Evolutionary conservation across 2,329 filamentous ascomycete genomes (phyloP).

Genomic region (Sporothrix protearum): DNA sequence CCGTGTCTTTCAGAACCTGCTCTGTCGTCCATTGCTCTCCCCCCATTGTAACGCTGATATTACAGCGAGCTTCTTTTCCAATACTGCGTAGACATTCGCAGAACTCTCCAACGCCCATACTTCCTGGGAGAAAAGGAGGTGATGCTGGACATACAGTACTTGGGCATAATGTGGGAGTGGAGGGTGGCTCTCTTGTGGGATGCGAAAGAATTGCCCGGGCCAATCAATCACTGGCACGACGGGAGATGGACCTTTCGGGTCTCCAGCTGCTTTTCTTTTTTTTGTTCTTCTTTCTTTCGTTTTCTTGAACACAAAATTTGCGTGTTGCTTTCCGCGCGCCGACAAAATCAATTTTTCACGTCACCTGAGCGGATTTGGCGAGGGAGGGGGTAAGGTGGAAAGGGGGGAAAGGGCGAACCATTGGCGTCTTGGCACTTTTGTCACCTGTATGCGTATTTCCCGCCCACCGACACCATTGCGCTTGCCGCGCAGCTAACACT

Average conservation of each 20-base stretch:
- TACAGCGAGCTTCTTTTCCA: not conserved
- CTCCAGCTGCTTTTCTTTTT: not conserved
- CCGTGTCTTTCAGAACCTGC: not conserved
- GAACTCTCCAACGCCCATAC: no score
- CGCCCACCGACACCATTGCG: not conserved
- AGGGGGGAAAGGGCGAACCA: not conserved
- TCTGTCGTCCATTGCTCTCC: not conserved
- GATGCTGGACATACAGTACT: not conserved
- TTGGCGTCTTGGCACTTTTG: slow-evolving; percentile 18
- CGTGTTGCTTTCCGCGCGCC: slow-evolving; percentile 5
- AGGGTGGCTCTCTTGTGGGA: not conserved
- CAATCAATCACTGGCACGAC: slow-evolving; percentile 2
- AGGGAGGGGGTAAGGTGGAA: slow-evolving; percentile 20
- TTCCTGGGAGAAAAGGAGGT: no score
- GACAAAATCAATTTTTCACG: slow-evolving; percentile 25
- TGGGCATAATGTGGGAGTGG: not conserved
- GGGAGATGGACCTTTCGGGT: not conserved
- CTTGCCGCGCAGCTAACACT: not conserved
- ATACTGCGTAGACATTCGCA: no score
- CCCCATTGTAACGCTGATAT: not conserved
- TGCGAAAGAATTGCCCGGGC: not conserved
- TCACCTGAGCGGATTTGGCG: slow-evolving; percentile 34
- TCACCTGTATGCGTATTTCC: not conserved
- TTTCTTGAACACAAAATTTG: no score
- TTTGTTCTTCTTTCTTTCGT: slow-evolving; percentile 10